Evolutionary conservation across 495 filamentous ascomycete genomes (phyloP).

Genomic region (Lineolata rhizophorae): DNA sequence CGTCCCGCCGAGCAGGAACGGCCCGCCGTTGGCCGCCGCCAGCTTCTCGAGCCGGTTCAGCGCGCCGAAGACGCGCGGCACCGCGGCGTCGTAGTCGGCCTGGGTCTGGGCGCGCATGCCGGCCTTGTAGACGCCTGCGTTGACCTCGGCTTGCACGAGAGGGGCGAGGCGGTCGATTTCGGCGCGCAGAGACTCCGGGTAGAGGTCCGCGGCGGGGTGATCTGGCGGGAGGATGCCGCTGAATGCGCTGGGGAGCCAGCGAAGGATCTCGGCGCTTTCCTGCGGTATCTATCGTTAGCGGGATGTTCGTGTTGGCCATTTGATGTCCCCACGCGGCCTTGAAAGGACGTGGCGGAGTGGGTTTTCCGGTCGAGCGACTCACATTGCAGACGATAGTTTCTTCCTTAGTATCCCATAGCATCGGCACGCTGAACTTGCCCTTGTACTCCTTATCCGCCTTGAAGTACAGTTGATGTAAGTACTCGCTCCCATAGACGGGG

Average conservation of each 20-base stretch:
- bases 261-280: conserved; percentile 29
- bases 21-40: conserved; percentile 20
- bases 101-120: conserved; percentile 29
- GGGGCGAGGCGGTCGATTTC: conserved; percentile 23
- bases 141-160: conserved; percentile 27
- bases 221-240: conserved; percentile 18
- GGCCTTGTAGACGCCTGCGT: conserved; percentile 31
- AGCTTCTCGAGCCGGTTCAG: conserved; percentile 31
- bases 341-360: too few species aligned
- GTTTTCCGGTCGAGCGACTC: too few species aligned
- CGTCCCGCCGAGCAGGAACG: conserved; percentile 24
- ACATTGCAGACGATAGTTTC: conserved; percentile 27
- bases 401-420: conserved; percentile 32
- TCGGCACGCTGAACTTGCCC: conserved; percentile 30
- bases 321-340: background rate
- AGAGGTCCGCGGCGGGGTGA: conserved; percentile 19
- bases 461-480: conserved; percentile 31
- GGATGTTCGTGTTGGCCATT: too few species aligned
- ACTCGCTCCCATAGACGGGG: conserved; percentile 25
- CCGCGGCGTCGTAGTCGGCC: conserved; percentile 23
- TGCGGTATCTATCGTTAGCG: too few species aligned
- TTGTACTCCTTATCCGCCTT: conserved; percentile 26
- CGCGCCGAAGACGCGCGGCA: conserved; percentile 24
- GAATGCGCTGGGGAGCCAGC: conserved; percentile 28
- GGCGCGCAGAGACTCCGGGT: conserved; percentile 20